Conservation (phyloP, 2,329 filamentous ascomycete species). For the Paraconiothyrium brasiliense region DNA sequence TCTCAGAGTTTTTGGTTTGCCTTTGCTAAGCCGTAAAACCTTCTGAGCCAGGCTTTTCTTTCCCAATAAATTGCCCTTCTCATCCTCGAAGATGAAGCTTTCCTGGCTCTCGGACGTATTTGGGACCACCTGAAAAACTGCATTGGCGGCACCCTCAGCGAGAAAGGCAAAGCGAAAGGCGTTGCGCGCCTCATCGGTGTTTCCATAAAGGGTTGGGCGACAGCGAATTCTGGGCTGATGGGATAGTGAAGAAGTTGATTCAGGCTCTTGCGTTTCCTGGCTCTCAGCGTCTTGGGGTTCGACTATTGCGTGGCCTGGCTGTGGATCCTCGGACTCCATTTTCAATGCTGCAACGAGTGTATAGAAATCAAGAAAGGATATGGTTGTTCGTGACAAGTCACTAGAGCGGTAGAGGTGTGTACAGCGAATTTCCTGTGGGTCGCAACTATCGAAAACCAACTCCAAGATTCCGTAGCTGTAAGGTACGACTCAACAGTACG, state of each 20-base stretch:
- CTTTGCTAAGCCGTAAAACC: constrained; percentile 45
- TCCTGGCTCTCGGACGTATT: constrained; percentile 11
- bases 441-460: not conserved
- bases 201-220: not conserved
- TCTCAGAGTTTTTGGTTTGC: constrained; percentile 35
- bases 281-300: not conserved
- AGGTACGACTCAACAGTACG: not conserved
- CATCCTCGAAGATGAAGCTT: constrained; percentile 30
- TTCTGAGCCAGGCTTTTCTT: constrained; percentile 22
- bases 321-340: not conserved
- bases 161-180: constrained; percentile 33
- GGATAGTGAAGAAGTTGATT: not conserved
- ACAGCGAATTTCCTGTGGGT: not conserved
- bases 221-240: constrained; percentile 13
- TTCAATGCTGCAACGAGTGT: not conserved
- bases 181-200: not conserved
- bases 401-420: not conserved
- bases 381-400: not conserved
- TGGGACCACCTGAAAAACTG: constrained; percentile 39
- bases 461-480: not conserved
- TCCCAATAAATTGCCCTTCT: constrained; percentile 20
- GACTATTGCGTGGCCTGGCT: not conserved
- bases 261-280: not conserved
- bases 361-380: not conserved
- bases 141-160: constrained; percentile 47